Percentiles rank a stretch among this genome's conserved stretches.
Conservation (phyloP, 257 asterid species). For the Dorcoceras hygrometricum region DNA sequence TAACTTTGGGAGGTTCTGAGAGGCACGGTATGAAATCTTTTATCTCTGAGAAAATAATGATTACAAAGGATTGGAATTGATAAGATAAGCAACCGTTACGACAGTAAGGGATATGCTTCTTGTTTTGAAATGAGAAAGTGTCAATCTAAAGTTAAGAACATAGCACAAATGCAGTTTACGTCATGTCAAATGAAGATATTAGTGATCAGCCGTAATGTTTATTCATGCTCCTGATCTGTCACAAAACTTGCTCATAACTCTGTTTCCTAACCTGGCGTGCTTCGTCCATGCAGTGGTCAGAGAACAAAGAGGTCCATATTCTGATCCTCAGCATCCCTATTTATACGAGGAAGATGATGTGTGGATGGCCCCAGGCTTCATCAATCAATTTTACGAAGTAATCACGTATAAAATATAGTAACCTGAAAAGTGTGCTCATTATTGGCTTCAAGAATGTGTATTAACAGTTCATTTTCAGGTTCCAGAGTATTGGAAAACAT, state of each 20-base stretch:
- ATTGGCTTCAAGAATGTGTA: constrained; percentile 12
- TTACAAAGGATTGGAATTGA: neutral
- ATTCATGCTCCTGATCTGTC: neutral
- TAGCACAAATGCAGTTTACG: neutral
- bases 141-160: neutral
- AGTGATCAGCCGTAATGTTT: neutral
- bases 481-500: constrained; percentile 90
- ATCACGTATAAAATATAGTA: constrained; percentile 15
- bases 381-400: constrained; percentile 95
- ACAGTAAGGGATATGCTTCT: neutral
- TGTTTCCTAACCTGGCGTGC: constrained; percentile 3
- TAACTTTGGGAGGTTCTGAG: neutral
- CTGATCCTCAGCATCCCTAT: constrained; percentile 97
- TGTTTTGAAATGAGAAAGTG: neutral
- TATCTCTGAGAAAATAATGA: neutral
- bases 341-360: constrained; percentile 95
- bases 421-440: neutral
- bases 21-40: neutral
- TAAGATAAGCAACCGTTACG: neutral
- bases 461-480: constrained; percentile 50
- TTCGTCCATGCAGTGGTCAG: constrained; percentile 66
- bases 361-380: constrained; percentile 99
- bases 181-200: neutral
- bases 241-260: neutral
- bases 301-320: constrained; percentile 86